Evolutionary conservation across 2,329 filamentous ascomycete species (phyloP).

Genomic region (Decorospora gaudefroyi): DNA sequence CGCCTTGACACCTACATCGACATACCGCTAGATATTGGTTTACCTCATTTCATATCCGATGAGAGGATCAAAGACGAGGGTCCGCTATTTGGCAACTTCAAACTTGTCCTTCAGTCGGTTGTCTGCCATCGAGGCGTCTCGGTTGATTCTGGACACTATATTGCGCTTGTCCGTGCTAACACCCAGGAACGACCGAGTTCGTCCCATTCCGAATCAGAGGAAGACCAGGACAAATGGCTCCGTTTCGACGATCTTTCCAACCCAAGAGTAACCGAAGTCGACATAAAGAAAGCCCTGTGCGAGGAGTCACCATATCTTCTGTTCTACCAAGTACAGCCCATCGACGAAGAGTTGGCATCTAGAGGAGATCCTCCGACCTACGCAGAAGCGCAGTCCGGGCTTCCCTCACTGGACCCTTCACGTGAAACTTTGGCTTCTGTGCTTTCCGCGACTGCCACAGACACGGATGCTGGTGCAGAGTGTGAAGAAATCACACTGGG

Average conservation of each 20-base stretch:
- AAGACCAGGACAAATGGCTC: slow-evolving; percentile 68
- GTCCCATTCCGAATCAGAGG: slow-evolving; percentile 52
- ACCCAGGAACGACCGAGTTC: slow-evolving; percentile 46
- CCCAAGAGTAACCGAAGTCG: slow-evolving; percentile 72
- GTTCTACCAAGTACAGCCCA: slow-evolving; percentile 92
- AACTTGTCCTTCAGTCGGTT: slow-evolving; percentile 85
- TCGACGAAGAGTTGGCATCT: slow-evolving; percentile 66
- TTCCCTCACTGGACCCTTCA: slow-evolving; percentile 31
- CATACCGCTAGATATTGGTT: slow-evolving; percentile 79
- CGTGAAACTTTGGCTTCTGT: slow-evolving; percentile 37
- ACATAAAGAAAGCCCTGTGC: slow-evolving; percentile 76
- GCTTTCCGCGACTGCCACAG: slow-evolving; percentile 19
- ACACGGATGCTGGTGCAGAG: slow-evolving; percentile 29
- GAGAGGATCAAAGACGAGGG: slow-evolving; percentile 70
- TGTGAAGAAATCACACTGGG: slow-evolving; percentile 27
- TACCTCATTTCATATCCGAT: slow-evolving; percentile 89
- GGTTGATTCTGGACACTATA: slow-evolving; percentile 87
- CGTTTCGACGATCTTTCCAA: slow-evolving; percentile 85
- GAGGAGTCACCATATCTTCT: slow-evolving; percentile 92
- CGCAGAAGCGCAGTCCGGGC: slow-evolving; percentile 37
- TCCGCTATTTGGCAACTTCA: slow-evolving; percentile 82
- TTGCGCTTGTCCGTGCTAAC: slow-evolving; percentile 80
- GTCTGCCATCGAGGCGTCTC: slow-evolving; percentile 90
- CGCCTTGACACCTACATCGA: slow-evolving; percentile 84
- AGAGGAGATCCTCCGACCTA: slow-evolving; percentile 50